Percentiles rank a stretch among this genome's conserved stretches.
Conservation (phyloP, 2,329 filamentous ascomycete species). For the Diplocarpon mali region DNA sequence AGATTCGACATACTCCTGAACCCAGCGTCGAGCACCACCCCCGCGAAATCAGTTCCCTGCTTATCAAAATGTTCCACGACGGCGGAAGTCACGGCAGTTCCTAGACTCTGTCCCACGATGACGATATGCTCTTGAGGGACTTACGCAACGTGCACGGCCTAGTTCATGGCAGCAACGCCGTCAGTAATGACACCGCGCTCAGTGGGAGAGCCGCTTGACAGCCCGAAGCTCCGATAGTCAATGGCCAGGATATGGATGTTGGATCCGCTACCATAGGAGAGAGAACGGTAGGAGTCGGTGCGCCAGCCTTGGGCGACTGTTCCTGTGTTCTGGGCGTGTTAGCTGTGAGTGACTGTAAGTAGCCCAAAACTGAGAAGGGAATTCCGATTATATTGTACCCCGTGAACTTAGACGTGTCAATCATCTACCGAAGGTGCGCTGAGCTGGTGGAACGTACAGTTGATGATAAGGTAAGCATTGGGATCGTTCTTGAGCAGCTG, state of each 20-base stretch:
- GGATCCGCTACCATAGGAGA: conserved; percentile 58
- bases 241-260: conserved; percentile 74
- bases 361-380: not conserved
- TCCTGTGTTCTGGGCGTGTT: conserved; percentile 60
- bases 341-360: conserved; percentile 2
- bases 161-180: conserved; percentile 61
- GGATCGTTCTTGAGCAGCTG: conserved; percentile 51
- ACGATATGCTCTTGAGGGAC: conserved; percentile 64
- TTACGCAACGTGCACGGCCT: conserved; percentile 51
- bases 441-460: conserved; percentile 36
- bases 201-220: conserved; percentile 67
- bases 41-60: conserved; percentile 58
- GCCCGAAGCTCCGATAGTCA: conserved; percentile 83
- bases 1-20: conserved; percentile 68
- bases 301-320: conserved; percentile 71
- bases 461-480: conserved; percentile 50
- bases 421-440: not conserved
- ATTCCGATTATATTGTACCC: conserved; percentile 34
- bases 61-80: conserved; percentile 58
- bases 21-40: conserved; percentile 66
- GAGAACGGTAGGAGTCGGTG: conserved; percentile 64
- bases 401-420: conserved; percentile 41
- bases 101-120: conserved; percentile 76
- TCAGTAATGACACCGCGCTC: conserved; percentile 76
- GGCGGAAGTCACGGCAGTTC: conserved; percentile 71